Base-by-base conservation (phyloP, 2,329 filamentous ascomycete species). In the Chaetothyriales sp. region DNA sequence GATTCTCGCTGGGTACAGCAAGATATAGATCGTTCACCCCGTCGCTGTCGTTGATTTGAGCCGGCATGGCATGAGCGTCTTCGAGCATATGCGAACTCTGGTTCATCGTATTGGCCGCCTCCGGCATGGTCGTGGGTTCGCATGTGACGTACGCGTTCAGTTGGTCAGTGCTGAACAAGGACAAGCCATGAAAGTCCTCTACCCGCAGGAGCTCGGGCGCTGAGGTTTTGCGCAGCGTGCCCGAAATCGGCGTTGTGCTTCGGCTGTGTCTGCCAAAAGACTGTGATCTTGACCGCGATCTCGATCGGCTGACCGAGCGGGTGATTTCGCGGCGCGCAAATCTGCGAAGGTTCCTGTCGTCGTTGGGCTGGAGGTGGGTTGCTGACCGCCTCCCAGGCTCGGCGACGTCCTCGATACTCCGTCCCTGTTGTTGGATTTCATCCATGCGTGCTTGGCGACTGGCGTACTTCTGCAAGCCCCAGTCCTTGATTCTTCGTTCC, bases 401-500 rank as follows among this genome's bases (percentile, higher is more conserved):
- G 47, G 57, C 54, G 25, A 61, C 56, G 10, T 61, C 57, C 25
- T 49, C 51, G 22, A 61, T 49, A 13, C 55, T 49, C 46, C 57
- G 57, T 45, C 58, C 58, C 9, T 56, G 33, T 28, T 54, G 48
- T 22, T 54, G 50, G 44, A 61, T 59, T 33, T 58, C 50, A n/a
- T 53, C 45, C 18, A 61, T 48, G 48, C 58, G 50, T 20, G 58
- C 57, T 9, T 59, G 54, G 22, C 59, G 54, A 50, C 50, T 54
- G 5, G 54, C 54, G 29, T 61, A 61, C 51, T 61, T 61, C 6
- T 54, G 48, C 44, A 61, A 56, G 10, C 50, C 50, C 59, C 59
- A 61, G 44, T 58, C 55, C 50, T 60, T 59, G 51, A 61, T 60
- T 43, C 56, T 59, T 50, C 58, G 57, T 51, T 61, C 58, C 59